Percentiles rank a stretch among this genome's conserved stretches.
These are phyloP conservation scores for Arbutus unedo DNA, from an alignment of 148 eudicot genomes.

Conservation along the genomic window DNA sequence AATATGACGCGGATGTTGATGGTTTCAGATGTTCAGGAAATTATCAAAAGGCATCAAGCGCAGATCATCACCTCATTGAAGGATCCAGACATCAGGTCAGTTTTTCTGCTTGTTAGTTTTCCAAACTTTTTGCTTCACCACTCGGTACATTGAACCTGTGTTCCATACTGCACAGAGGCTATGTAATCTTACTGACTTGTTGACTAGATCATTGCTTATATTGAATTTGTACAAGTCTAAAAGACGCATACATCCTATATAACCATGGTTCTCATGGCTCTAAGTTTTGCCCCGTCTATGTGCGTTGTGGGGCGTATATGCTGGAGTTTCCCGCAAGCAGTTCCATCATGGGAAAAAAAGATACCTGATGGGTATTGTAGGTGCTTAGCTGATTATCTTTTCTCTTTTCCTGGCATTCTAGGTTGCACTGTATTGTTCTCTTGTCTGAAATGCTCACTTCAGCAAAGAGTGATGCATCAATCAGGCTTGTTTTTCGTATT, in stretches of 20 bases:
- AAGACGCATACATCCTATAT: neutral
- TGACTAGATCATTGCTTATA: neutral
- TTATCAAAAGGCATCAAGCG: constrained; percentile 93
- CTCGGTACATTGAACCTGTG: neutral
- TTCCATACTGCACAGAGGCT: neutral
- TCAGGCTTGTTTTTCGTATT: neutral
- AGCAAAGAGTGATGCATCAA: constrained; percentile 8
- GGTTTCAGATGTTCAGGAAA: constrained; percentile 98
- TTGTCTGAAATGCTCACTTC: neutral
- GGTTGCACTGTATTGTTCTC: neutral
- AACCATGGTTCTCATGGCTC: neutral
- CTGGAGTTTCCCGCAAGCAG: neutral
- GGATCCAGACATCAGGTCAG: constrained; percentile 97
- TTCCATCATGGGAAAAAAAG: neutral
- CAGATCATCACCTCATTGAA: constrained; percentile 94
- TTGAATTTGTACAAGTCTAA: neutral
- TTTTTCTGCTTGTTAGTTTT: neutral
- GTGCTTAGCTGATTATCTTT: constrained; percentile 5
- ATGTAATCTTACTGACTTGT: neutral
- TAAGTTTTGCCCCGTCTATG: neutral
- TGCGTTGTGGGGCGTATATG: neutral
- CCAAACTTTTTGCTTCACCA: neutral
- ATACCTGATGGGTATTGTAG: neutral
- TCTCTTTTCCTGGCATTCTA: constrained; percentile 1
- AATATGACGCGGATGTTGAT: constrained; percentile 99